These are phyloP conservation scores for Alternaria burnsii DNA, from an alignment of 2,329 filamentous ascomycete species.

Conservation along the genomic window DNA sequence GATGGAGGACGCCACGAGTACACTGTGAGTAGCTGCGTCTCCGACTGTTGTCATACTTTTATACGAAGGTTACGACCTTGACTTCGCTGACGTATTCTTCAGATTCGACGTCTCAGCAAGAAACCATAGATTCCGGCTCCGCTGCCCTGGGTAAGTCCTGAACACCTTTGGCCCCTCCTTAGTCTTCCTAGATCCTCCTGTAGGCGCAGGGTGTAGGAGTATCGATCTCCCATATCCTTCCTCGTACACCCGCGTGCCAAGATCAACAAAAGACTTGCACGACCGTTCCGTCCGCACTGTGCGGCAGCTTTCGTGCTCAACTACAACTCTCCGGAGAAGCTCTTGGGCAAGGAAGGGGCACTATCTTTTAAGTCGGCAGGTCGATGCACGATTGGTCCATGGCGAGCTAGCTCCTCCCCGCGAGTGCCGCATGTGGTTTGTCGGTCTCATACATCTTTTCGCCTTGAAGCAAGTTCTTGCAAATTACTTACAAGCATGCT, in stretches of 20 bases:
- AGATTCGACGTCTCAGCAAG: not conserved
- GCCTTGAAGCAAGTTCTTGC: not conserved
- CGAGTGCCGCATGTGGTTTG: slow-evolving; percentile 1
- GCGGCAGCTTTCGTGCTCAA: not conserved
- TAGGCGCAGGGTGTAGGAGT: slow-evolving; percentile 1
- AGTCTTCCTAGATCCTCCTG: too few relatives aligned
- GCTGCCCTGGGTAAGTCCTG: not conserved
- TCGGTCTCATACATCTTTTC: slow-evolving; percentile 4
- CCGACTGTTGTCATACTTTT: not conserved
- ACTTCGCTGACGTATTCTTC: not conserved
- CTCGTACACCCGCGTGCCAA: not conserved
- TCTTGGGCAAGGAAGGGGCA: slow-evolving; percentile 3
- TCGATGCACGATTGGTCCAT: not conserved
- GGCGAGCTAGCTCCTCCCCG: slow-evolving; percentile 5
- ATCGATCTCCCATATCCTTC: slow-evolving; percentile 3
- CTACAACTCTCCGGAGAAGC: not conserved
- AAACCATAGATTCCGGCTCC: not conserved
- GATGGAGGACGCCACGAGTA: not conserved
- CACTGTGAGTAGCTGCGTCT: not conserved
- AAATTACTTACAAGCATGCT: not conserved
- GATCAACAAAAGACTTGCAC: slow-evolving; percentile 6
- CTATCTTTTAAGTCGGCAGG: not conserved
- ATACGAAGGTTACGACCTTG: not conserved
- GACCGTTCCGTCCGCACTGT: not conserved
- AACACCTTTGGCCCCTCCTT: too few relatives aligned